These are phyloP conservation scores for Sporothrix luriei DNA, from an alignment of 2,329 filamentous ascomycete species.

Conservation along the genomic window DNA sequence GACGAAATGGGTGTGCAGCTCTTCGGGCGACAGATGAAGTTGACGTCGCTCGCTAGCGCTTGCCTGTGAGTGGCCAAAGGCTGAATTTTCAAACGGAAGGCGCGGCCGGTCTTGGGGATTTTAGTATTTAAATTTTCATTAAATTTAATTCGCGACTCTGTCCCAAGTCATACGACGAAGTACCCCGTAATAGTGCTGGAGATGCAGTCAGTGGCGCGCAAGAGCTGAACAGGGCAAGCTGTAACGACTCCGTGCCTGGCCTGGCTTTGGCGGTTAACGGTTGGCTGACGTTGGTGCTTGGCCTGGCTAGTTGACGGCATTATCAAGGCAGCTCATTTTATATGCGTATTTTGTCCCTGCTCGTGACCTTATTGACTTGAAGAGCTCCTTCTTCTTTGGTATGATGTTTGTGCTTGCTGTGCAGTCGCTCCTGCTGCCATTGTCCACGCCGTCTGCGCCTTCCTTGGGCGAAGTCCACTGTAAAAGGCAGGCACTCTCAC, in stretches of 20 bases:
- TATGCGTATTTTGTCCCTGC: too few relatives aligned
- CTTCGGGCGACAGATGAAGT: constrained; percentile 25
- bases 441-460: constrained; percentile 6
- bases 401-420: neutral
- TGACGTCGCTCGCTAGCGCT: constrained; percentile 21
- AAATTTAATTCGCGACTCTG: neutral
- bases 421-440: neutral
- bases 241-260: neutral
- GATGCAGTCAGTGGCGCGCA: neutral
- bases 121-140: constrained; percentile 14
- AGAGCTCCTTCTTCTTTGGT: neutral
- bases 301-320: neutral
- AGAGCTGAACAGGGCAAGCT: neutral
- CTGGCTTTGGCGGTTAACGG: neutral
- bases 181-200: too few relatives aligned
- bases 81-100: constrained; percentile 28
- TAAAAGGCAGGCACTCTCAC: constrained; percentile 26
- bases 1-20: neutral
- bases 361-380: too few relatives aligned
- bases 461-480: constrained; percentile 7
- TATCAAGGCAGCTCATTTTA: too few relatives aligned
- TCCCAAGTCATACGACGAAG: neutral
- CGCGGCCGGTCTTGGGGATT: constrained; percentile 15
- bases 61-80: constrained; percentile 30
- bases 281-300: neutral